These are phyloP conservation scores for Lentithecium fluviatile DNA, from an alignment of 495 filamentous ascomycete genomes.

Conservation along the genomic window DNA sequence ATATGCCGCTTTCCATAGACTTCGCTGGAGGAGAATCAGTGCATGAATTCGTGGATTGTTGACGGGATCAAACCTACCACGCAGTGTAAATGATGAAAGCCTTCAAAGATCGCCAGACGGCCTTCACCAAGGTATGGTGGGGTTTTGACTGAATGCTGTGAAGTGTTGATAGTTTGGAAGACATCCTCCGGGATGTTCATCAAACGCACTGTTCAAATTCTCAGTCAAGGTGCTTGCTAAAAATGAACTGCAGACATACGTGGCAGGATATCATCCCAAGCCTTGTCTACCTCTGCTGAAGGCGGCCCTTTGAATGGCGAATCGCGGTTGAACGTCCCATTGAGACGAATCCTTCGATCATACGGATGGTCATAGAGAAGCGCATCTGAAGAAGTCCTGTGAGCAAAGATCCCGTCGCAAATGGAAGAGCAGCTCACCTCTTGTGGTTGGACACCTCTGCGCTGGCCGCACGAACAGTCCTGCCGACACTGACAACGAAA, in stretches of 20 bases:
- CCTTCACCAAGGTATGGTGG: conserved; percentile 25
- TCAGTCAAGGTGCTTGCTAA: background rate
- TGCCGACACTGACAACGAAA: background rate
- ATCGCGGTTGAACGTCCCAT: conserved; percentile 3
- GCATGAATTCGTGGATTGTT: background rate
- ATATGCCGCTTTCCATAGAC: conserved; percentile 8
- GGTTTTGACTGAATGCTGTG: conserved; percentile 12
- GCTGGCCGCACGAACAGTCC: background rate
- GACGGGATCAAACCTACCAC: conserved; percentile 9
- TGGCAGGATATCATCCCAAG: conserved; percentile 7
- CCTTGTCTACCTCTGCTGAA: conserved; percentile 6
- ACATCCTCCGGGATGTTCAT: conserved; percentile 7
- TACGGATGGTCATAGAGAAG: background rate
- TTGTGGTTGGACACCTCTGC: background rate
- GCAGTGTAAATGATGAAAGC: conserved; percentile 36
- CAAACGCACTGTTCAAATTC: background rate
- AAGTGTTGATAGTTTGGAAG: conserved; percentile 10
- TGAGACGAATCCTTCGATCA: conserved; percentile 5
- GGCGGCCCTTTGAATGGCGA: conserved; percentile 22
- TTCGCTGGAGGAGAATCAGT: background rate
- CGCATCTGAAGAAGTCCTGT: background rate
- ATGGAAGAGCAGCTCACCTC: background rate
- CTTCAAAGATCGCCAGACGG: conserved; percentile 32
- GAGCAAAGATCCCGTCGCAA: background rate
- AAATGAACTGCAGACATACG: background rate